A percentile compares a stretch with the other conserved stretches of the same genome.
phyloP scores from a whole-genome alignment of 495 filamentous ascomycete species.

The Neurospora sp. region DNA sequence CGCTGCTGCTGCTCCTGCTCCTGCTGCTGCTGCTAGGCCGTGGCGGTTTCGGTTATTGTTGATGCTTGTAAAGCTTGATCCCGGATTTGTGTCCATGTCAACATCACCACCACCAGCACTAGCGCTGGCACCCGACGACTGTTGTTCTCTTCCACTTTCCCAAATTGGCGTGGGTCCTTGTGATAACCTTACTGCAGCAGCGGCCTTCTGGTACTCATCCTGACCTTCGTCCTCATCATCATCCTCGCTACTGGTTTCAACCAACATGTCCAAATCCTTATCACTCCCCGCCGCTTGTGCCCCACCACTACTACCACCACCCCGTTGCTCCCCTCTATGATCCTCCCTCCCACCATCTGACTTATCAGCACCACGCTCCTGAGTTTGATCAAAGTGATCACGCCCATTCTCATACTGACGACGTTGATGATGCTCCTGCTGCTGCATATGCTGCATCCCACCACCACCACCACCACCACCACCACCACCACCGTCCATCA shows the following conservation, averaged over 20 bases:
- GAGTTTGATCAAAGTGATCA: not conserved
- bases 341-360: not conserved
- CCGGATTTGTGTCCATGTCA: not conserved
- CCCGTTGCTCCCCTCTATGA: not conserved
- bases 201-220: not conserved
- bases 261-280: conserved; percentile 43
- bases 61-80: not conserved
- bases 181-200: not conserved
- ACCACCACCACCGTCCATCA: not conserved
- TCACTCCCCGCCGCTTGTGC: conserved; percentile 8
- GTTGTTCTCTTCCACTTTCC: not conserved
- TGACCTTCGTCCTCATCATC: conserved; percentile 22
- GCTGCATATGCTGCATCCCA: not conserved
- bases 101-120: not conserved
- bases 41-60: not conserved
- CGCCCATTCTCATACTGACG: no score
- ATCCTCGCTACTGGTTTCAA: conserved; percentile 27
- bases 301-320: not conserved
- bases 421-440: not conserved
- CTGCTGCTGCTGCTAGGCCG: not conserved
- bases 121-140: not conserved
- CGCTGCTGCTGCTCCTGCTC: not conserved
- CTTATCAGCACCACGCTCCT: not conserved
- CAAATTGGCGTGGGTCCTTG: not conserved
- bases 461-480: not conserved